These are phyloP conservation scores for Chaetoscypha palmicola DNA, from an alignment of 2,329 filamentous ascomycete genomes.

Conservation along the genomic window DNA sequence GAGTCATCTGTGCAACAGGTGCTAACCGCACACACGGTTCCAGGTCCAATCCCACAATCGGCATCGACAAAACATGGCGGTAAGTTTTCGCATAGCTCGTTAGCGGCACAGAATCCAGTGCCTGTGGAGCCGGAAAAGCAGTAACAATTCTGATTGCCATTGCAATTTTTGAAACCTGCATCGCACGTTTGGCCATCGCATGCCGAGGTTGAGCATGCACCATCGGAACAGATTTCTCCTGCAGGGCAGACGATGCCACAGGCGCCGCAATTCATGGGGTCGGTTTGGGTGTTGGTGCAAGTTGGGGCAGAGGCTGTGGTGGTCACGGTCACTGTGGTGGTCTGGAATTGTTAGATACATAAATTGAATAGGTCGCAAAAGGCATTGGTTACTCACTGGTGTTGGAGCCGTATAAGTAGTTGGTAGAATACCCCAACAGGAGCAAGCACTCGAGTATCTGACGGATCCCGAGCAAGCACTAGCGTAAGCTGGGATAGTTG, in stretches of 20 bases:
- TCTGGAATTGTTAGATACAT: slow-evolving; percentile 10
- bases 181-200: slow-evolving; percentile 13
- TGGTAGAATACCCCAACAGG: slow-evolving; percentile 20
- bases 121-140: slow-evolving; percentile 15
- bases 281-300: no score
- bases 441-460: slow-evolving; percentile 24
- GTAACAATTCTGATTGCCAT: slow-evolving; percentile 14
- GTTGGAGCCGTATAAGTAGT: slow-evolving; percentile 11
- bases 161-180: slow-evolving; percentile 15
- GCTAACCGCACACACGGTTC: slow-evolving; percentile 18
- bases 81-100: slow-evolving; percentile 15
- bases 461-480: slow-evolving; percentile 14
- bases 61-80: slow-evolving; percentile 15
- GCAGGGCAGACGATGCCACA: no score
- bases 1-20: slow-evolving; percentile 14
- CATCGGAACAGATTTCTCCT: no score
- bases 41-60: slow-evolving; percentile 16
- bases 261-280: no score
- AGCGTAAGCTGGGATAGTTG: slow-evolving; percentile 23
- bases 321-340: slow-evolving; percentile 13
- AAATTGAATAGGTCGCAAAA: no score
- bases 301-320: slow-evolving; percentile 11
- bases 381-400: slow-evolving; percentile 10
- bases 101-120: slow-evolving; percentile 20
- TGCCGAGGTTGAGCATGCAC: no score